Evolutionary conservation across 345 rosid species (phyloP).

Genomic region (Pugionium cornutum): DNA sequence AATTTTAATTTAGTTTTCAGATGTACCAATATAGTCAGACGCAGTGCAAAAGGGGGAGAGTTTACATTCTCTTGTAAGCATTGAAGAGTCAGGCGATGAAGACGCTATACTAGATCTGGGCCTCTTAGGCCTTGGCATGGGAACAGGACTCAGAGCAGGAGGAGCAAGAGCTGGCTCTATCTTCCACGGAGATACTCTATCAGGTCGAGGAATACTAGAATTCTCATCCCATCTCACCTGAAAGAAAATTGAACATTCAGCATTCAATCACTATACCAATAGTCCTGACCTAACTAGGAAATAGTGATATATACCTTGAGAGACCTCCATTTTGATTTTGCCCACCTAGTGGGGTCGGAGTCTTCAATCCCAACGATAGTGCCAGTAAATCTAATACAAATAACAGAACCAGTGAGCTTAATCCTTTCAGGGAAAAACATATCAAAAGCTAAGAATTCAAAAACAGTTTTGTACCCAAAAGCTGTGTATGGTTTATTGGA

Average conservation of each 20-base stretch:
- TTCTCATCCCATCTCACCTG: conserved; percentile 93
- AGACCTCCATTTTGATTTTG: conserved; percentile 76
- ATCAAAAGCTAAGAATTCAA: not conserved
- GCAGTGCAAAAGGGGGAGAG: conserved; percentile 6
- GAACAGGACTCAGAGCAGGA: conserved; percentile 64
- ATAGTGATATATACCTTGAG: conserved; percentile 59
- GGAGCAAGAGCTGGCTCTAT: conserved; percentile 83
- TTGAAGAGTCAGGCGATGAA: conserved; percentile 60
- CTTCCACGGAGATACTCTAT: conserved; percentile 88
- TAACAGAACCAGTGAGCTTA: conserved; percentile 16
- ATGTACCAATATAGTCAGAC: not conserved
- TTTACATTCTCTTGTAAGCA: conserved; percentile 67
- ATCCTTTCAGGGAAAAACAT: not conserved
- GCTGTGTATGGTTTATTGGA: not conserved
- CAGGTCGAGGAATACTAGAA: conserved; percentile 70
- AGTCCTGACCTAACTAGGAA: not conserved
- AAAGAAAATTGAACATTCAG: conserved; percentile 27
- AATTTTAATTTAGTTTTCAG: not conserved
- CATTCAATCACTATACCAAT: conserved; percentile 6
- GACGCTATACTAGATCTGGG: conserved; percentile 54
- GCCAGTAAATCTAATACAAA: conserved; percentile 64
- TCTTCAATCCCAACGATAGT: conserved; percentile 77
- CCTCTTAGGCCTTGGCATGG: conserved; percentile 63
- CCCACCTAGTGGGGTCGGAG: conserved; percentile 61
- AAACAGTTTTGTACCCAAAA: not conserved